Conservation (phyloP, 1,139 yeast species). For the Torulaspora pretoriensis region DNA sequence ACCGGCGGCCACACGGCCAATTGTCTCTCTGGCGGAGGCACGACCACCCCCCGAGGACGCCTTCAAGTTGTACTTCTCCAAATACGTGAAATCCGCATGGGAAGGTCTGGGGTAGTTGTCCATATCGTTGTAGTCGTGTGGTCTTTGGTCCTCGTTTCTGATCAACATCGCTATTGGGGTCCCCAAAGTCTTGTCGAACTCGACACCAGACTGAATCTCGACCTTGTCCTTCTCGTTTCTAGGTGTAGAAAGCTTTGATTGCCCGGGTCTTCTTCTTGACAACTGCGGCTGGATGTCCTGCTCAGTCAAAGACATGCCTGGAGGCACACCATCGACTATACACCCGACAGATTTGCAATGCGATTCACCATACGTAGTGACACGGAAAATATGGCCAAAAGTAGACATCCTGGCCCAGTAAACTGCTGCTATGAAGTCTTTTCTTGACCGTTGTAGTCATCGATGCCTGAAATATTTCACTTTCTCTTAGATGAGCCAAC, state of each 20-base stretch:
- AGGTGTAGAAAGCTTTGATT: constrained; percentile 86
- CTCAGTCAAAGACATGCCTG: constrained; percentile 81
- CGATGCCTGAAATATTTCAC: constrained; percentile 5
- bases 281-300: constrained; percentile 91
- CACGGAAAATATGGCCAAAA: constrained; percentile 60
- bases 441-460: constrained; percentile 1
- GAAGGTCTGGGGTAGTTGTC: constrained; percentile 96
- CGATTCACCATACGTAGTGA: constrained; percentile 96
- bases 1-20: constrained; percentile 98
- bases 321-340: constrained; percentile 97
- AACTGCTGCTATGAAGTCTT: neutral
- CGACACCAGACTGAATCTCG: constrained; percentile 91
- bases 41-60: constrained; percentile 97
- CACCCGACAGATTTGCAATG: constrained; percentile 99
- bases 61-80: constrained; percentile 84
- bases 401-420: constrained; percentile 49
- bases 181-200: constrained; percentile 84
- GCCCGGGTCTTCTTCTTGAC: constrained; percentile 97
- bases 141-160: constrained; percentile 91
- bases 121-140: constrained; percentile 91
- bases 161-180: constrained; percentile 95
- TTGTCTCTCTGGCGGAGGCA: constrained; percentile 94
- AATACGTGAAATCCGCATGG: constrained; percentile 94
- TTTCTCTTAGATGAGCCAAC: constrained; percentile 1
- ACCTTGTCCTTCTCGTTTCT: constrained; percentile 92